These are phyloP conservation scores for Coprinopsis marcescibilis DNA, from an alignment of 768 basidiomycete genomes.

Conservation along the genomic window DNA sequence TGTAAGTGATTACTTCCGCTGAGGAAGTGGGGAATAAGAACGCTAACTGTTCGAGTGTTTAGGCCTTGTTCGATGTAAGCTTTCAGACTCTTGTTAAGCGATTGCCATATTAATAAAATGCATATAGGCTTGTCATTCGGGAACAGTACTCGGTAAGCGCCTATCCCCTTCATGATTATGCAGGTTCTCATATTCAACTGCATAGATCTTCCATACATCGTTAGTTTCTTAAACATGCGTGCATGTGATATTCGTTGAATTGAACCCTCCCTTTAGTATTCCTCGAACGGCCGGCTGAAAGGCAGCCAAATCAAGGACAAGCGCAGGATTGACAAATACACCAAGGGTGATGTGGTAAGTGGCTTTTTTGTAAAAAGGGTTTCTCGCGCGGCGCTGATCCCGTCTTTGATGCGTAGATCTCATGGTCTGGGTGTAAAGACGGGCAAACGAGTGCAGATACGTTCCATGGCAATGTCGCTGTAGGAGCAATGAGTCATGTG, in stretches of 20 bases:
- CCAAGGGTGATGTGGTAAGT: constrained; percentile 62
- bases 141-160: constrained; percentile 42
- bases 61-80: constrained; percentile 51
- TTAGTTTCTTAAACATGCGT: constrained; percentile 19
- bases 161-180: not conserved
- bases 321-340: constrained; percentile 37
- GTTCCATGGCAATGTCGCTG: constrained; percentile 53
- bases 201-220: constrained; percentile 45
- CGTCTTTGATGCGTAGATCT: constrained; percentile 50
- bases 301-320: constrained; percentile 33
- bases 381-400: no score
- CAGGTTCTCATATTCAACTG: not conserved
- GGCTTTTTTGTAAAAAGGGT: not conserved
- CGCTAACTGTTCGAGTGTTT: no score
- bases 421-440: constrained; percentile 68
- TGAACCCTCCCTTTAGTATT: constrained; percentile 35
- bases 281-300: constrained; percentile 50
- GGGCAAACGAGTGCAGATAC: constrained; percentile 72
- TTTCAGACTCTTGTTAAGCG: not conserved
- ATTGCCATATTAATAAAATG: not conserved
- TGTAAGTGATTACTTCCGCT: constrained; percentile 23
- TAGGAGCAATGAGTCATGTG: constrained; percentile 79
- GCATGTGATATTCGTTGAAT: not conserved
- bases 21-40: no score
- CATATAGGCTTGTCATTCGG: constrained; percentile 48